Percentiles rank a stretch among this genome's conserved stretches.
Conservation (phyloP, 768 basidiomycete species). For the Russula earlei region DNA sequence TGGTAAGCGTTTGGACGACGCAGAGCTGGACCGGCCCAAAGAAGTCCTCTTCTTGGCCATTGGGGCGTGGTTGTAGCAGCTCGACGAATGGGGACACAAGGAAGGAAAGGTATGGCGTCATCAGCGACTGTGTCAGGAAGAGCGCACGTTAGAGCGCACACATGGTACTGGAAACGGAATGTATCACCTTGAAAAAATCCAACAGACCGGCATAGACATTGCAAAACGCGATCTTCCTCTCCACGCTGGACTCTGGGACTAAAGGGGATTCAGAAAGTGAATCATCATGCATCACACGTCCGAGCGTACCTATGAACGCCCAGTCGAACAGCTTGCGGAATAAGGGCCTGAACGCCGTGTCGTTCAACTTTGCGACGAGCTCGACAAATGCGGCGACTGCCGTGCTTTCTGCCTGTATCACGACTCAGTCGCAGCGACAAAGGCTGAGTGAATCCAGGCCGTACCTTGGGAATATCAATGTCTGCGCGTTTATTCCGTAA, state of each 20-base stretch:
- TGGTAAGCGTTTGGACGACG: slow-evolving; percentile 50
- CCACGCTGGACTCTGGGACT: slow-evolving; percentile 25
- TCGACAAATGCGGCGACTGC: slow-evolving; percentile 74
- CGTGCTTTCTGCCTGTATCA: slow-evolving; percentile 39
- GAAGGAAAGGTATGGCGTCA: slow-evolving; percentile 86
- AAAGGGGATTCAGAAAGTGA: neutral
- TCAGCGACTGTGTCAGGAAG: slow-evolving; percentile 47
- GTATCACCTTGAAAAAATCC: slow-evolving; percentile 75
- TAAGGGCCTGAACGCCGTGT: slow-evolving; percentile 80
- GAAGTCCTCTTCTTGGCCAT: slow-evolving; percentile 21
- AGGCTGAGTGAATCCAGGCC: neutral
- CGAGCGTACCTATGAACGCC: slow-evolving; percentile 53
- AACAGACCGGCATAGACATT: slow-evolving; percentile 64
- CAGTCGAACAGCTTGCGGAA: slow-evolving; percentile 92
- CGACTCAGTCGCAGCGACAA: neutral
- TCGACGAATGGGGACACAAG: slow-evolving; percentile 59
- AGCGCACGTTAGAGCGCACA: neutral
- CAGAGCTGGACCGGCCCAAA: slow-evolving; percentile 41
- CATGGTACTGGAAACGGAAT: neutral
- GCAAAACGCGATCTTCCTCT: slow-evolving; percentile 63
- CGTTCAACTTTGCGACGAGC: slow-evolving; percentile 87
- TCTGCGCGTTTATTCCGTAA: slow-evolving; percentile 7
- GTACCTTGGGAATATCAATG: slow-evolving; percentile 23
- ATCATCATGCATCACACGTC: neutral
- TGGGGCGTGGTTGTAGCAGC: slow-evolving; percentile 48